Evolutionary conservation across 352 stramenopile genomes (phyloP).

Genomic region (Phytophthora constricta): DNA sequence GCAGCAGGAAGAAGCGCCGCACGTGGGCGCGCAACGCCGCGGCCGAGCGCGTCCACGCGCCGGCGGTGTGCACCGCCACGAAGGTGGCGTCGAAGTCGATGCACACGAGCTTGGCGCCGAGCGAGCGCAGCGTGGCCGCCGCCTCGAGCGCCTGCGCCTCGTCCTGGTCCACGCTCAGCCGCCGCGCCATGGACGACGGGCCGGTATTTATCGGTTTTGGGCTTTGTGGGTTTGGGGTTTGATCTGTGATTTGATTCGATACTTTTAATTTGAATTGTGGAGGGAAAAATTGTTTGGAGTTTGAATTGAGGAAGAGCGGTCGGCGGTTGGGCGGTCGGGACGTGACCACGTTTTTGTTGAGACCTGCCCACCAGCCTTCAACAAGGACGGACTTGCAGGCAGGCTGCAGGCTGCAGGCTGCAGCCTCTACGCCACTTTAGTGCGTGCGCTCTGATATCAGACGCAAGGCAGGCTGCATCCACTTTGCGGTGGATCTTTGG

Average conservation of each 20-base stretch:
- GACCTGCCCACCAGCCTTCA: no score
- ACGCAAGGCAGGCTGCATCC: not conserved
- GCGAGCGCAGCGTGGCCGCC: constrained; percentile 40
- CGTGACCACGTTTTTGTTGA: no score
- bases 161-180: constrained; percentile 31
- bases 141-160: constrained; percentile 47
- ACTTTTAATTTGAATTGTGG: constrained; percentile 33
- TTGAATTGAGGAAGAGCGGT: not conserved
- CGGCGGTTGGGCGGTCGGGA: no score
- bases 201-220: no score
- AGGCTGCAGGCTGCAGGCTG: no score
- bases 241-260: no score
- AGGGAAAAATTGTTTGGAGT: constrained; percentile 11
- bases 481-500: constrained; percentile 7
- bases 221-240: no score
- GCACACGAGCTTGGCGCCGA: constrained; percentile 70
- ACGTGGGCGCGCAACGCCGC: constrained; percentile 54
- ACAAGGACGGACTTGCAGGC: no score
- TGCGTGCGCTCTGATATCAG: not conserved
- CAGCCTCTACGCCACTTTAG: not conserved
- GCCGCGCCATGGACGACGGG: constrained; percentile 23
- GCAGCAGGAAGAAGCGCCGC: constrained; percentile 65
- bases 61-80: constrained; percentile 77
- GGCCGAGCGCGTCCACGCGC: constrained; percentile 54
- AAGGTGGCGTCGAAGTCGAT: constrained; percentile 90